These are phyloP conservation scores for Fusarium proliferatum DNA, from an alignment of 2,329 filamentous ascomycete genomes.

Conservation along the genomic window DNA sequence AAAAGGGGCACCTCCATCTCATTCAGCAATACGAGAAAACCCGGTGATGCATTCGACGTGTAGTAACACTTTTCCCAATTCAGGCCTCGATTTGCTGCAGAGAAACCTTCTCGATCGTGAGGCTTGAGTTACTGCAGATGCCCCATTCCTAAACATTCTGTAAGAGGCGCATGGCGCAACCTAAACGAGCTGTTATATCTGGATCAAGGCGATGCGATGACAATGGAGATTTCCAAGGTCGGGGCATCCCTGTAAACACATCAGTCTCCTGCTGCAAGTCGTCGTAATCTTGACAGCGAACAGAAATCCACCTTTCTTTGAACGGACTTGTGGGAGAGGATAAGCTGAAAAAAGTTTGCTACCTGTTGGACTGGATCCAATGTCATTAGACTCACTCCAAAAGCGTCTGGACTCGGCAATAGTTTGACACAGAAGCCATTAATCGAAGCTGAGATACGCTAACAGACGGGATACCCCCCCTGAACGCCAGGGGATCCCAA, in stretches of 20 bases:
- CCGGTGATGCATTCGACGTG: slow-evolving; percentile 31
- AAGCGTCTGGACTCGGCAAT: slow-evolving; percentile 29
- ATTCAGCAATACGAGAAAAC: slow-evolving; percentile 33
- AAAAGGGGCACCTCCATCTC: slow-evolving; percentile 31
- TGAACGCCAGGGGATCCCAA: slow-evolving; percentile 8
- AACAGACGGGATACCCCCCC: slow-evolving; percentile 11
- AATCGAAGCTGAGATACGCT: slow-evolving; percentile 17
- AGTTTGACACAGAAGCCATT: slow-evolving; percentile 18
- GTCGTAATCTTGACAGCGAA: slow-evolving; percentile 16
- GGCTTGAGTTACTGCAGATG: slow-evolving; percentile 25
- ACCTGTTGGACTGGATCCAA: not conserved
- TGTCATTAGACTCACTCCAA: slow-evolving; percentile 3
- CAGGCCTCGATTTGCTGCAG: slow-evolving; percentile 11
- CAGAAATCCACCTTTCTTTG: not conserved
- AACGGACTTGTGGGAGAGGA: not conserved
- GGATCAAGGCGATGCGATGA: slow-evolving; percentile 3
- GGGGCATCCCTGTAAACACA: slow-evolving; percentile 17
- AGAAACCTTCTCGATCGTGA: slow-evolving; percentile 13
- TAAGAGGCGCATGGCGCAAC: slow-evolving; percentile 19
- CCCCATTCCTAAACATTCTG: slow-evolving; percentile 36
- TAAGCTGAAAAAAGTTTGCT: slow-evolving; percentile 16
- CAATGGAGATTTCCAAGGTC: slow-evolving; percentile 12
- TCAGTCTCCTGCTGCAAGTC: slow-evolving; percentile 1
- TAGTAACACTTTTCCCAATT: slow-evolving; percentile 26
- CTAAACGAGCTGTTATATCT: slow-evolving; percentile 12